These are phyloP conservation scores for Lepraria neglecta DNA, from an alignment of 495 filamentous ascomycete genomes.

Conservation along the genomic window DNA sequence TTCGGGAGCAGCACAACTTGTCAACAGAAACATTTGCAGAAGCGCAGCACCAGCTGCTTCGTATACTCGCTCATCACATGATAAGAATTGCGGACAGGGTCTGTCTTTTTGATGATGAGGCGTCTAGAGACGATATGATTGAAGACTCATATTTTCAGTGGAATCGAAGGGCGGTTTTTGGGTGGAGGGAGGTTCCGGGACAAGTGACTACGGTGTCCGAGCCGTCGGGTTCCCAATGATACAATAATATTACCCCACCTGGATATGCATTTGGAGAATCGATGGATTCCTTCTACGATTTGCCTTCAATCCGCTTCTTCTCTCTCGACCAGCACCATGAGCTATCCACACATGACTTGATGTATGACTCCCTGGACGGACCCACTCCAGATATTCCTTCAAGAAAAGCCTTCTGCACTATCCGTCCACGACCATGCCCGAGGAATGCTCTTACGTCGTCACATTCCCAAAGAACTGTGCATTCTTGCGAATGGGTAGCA, in stretches of 20 bases:
- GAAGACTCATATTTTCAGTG: conserved; percentile 7
- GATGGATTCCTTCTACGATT: neutral
- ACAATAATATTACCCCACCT: no score
- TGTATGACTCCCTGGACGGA: neutral
- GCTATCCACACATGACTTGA: neutral
- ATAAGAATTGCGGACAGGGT: conserved; percentile 1
- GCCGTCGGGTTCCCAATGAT: neutral
- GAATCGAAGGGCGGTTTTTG: conserved; percentile 9
- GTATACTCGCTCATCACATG: conserved; percentile 12
- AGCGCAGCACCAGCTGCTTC: conserved; percentile 9
- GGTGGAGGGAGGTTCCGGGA: neutral
- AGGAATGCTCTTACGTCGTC: neutral
- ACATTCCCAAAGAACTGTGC: neutral
- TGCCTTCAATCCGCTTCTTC: neutral
- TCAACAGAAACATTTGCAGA: neutral
- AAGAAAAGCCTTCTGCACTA: neutral
- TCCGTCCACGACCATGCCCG: neutral
- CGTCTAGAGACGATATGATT: neutral
- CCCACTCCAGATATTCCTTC: neutral
- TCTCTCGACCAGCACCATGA: neutral
- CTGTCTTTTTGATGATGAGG: neutral
- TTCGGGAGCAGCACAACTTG: neutral
- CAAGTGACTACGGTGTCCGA: neutral
- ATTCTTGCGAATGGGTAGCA: neutral
- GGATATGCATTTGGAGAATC: neutral